Evolutionary conservation across 805 yeast species (phyloP).

Genomic region (Suhomyces canberraensis): DNA sequence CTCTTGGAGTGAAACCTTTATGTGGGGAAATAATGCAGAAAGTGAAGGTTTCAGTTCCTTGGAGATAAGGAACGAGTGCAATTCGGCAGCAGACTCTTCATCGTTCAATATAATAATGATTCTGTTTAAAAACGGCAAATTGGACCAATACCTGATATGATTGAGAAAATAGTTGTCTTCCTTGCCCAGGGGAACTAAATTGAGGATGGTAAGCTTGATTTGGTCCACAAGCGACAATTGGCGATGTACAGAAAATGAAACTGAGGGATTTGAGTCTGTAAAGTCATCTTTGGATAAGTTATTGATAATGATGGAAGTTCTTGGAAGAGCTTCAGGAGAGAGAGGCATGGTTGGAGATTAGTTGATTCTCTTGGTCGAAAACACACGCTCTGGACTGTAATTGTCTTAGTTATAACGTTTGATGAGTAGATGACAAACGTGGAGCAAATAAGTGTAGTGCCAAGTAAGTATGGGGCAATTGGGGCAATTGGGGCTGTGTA

Average conservation of each 20-base stretch:
- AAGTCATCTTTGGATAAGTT: constrained; percentile 32
- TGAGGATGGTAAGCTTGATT: constrained; percentile 31
- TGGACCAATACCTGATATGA: constrained; percentile 35
- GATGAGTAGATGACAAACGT: too few relatives aligned
- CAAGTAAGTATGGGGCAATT: too few relatives aligned
- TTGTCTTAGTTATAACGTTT: too few relatives aligned
- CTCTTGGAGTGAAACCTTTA: constrained; percentile 35
- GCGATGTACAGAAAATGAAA: constrained; percentile 3
- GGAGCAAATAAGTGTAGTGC: too few relatives aligned
- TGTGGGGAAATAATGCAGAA: constrained; percentile 11
- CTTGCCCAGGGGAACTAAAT: constrained; percentile 11
- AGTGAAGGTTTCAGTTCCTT: constrained; percentile 6
- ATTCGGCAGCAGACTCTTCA: constrained; percentile 24
- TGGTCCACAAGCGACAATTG: constrained; percentile 32
- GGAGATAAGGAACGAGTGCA: constrained; percentile 19
- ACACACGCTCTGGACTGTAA: too few relatives aligned
- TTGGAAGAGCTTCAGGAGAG: constrained; percentile 1
- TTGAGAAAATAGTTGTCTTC: constrained; percentile 21
- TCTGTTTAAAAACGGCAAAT: constrained; percentile 35
- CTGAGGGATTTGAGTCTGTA: constrained; percentile 9
- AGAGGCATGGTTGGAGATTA: background rate
- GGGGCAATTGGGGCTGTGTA: too few relatives aligned
- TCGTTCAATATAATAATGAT: constrained; percentile 36
- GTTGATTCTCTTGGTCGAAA: too few relatives aligned
- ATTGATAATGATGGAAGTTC: constrained; percentile 35